Base-by-base conservation (phyloP, 129 eudicot species). In the Centrapalus pauciflorus region DNA sequence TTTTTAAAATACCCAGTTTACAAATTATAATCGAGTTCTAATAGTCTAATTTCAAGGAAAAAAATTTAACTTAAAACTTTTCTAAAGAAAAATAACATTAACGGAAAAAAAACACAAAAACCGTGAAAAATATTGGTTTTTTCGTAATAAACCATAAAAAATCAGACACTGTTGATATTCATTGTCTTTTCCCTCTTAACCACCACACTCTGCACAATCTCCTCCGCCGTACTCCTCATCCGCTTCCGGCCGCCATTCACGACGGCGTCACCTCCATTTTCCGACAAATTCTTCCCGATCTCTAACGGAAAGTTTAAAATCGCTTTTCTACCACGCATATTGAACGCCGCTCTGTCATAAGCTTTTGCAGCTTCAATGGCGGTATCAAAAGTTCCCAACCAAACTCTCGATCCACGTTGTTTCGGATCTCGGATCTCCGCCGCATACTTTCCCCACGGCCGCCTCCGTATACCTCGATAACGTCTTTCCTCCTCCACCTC, bases 361-460 rank as follows among this genome's bases (percentile, higher is more conserved):
- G 96, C 92, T 51, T 61, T 83, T 7, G 96, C 96, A 5, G 92
- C 96, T 11, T 80, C 92, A 38, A 80, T 51, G 6, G 91, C 92
- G 6, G 92, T 80, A 25, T 84, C 92, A 50, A 55, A 88, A 0
- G 96, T 88, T 25, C 96, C 96, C 6, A 88, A 66, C 96, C 96
- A 88, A 25, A 88, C 86, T 35, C 96, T 68, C 17, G 81, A 67
- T 2, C 96, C 96, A 3, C 83, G 79, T 2, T 82, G 84, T 25
- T 60, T 75, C 0, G 96, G 89, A 60, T 88, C 88, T 3, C 92
- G 83, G 25, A 88, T 88, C 84, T 88, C 96, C 37, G 96, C 92
- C 5, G 96, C 91, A 67, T 52, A 88, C 66, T 88, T 88, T 7
- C 96, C 96, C 96, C 88, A 88, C 23, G 96, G 88, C 81, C 96